These are phyloP conservation scores for Nemania sp. DNA, from an alignment of 2,329 filamentous ascomycete genomes.

Conservation along the genomic window DNA sequence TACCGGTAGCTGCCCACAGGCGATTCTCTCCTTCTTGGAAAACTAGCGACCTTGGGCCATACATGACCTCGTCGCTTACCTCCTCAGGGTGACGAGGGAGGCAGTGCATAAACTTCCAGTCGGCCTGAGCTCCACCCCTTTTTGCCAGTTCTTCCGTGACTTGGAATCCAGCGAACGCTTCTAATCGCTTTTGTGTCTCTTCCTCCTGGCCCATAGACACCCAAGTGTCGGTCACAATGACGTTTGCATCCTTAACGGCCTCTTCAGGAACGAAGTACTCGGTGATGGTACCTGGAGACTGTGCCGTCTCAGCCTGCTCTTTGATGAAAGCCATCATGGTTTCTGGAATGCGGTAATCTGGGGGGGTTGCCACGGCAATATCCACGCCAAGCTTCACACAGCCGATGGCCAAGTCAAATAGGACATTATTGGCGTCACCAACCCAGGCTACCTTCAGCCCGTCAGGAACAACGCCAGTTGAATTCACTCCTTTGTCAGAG, in stretches of 20 bases:
- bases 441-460: constrained; percentile 96
- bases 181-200: constrained; percentile 80
- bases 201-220: constrained; percentile 97
- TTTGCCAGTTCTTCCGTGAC: constrained; percentile 88
- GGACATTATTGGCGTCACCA: constrained; percentile 95
- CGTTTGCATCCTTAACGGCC: constrained; percentile 84
- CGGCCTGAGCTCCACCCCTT: constrained; percentile 84
- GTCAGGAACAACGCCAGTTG: constrained; percentile 72
- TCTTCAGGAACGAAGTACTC: constrained; percentile 87
- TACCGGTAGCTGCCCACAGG: constrained; percentile 86
- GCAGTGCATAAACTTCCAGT: constrained; percentile 99
- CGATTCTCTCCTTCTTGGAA: constrained; percentile 96
- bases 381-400: constrained; percentile 89
- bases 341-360: constrained; percentile 83
- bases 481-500: constrained; percentile 56
- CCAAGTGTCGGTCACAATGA: constrained; percentile 98
- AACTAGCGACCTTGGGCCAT: constrained; percentile 84
- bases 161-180: constrained; percentile 90
- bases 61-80: constrained; percentile 95
- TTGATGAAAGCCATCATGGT: constrained; percentile 80
- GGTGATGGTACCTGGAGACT: constrained; percentile 72
- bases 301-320: constrained; percentile 68
- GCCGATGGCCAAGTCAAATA: constrained; percentile 91
- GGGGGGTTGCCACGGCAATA: constrained; percentile 86
- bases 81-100: constrained; percentile 92